Percentiles rank a stretch among this genome's conserved stretches.
phyloP scores from a whole-genome alignment of 306 rosid genomes.

The Mimosa pudica region DNA sequence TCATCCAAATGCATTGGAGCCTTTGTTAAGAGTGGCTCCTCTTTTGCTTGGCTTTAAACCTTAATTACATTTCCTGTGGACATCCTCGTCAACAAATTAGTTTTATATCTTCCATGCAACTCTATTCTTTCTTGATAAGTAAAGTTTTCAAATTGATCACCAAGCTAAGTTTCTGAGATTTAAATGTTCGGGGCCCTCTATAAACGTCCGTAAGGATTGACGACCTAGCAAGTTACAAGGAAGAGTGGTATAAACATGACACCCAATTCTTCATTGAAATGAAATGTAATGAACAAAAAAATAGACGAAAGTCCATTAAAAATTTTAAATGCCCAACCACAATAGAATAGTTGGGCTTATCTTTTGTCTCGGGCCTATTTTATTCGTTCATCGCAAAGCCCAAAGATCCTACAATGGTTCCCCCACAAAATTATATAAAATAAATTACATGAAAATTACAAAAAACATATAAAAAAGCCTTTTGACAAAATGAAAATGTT shows the following conservation, averaged over 20 bases:
- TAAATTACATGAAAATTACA: background rate
- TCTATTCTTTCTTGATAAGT: background rate
- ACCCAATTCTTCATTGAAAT: background rate
- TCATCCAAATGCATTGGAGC: conserved; percentile 53
- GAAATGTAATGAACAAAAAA: background rate
- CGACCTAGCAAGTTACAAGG: no score
- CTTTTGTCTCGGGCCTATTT: background rate
- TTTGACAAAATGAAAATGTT: no score
- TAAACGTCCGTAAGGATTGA: no score
- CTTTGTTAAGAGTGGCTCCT: conserved; percentile 47
- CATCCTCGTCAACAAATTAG: background rate
- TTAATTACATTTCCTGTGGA: background rate
- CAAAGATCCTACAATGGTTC: background rate
- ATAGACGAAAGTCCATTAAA: background rate
- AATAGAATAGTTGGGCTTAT: background rate
- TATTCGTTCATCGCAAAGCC: background rate
- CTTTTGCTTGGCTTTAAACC: conserved; percentile 48
- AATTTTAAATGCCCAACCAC: background rate
- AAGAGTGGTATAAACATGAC: background rate
- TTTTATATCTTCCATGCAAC: background rate
- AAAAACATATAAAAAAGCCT: no score
- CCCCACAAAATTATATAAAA: background rate
- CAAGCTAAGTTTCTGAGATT: no score
- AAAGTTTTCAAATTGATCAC: no score
- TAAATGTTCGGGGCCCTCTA: no score